Conservation (phyloP, 495 filamentous ascomycete genomes). For the Lepidopterella palustris region DNA sequence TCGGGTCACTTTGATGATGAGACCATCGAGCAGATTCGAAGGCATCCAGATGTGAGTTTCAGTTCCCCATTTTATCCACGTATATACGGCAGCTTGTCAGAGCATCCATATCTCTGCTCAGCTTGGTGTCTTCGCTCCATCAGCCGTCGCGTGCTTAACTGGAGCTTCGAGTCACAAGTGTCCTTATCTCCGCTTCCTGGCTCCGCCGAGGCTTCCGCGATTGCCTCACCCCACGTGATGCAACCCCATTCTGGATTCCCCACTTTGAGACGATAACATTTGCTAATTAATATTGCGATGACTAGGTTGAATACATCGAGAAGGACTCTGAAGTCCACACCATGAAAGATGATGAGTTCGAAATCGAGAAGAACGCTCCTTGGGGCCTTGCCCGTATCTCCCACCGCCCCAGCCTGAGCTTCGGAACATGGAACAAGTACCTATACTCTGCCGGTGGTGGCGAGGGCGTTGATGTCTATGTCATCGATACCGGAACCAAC, state of each 20-base stretch:
- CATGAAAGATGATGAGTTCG: conserved; percentile 45
- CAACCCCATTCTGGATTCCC: conserved; percentile 13
- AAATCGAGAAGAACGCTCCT: conserved; percentile 82
- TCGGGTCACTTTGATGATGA: conserved; percentile 93
- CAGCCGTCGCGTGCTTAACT: background rate
- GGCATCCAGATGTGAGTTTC: conserved; percentile 89
- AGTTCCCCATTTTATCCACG: background rate
- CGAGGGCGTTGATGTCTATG: conserved; percentile 97
- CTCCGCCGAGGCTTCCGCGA: conserved; percentile 13
- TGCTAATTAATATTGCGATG: conserved; percentile 18
- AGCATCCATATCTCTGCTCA: background rate
- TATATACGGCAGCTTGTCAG: background rate
- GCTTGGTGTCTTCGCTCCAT: background rate
- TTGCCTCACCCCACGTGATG: conserved; percentile 23
- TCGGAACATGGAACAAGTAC: conserved; percentile 97
- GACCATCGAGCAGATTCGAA: conserved; percentile 86
- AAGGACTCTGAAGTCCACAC: conserved; percentile 86
- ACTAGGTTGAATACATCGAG: conserved; percentile 95
- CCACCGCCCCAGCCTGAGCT: conserved; percentile 77
- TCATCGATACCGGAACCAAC: conserved; percentile 98
- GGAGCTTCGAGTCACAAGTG: conserved; percentile 1
- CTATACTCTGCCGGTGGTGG: conserved; percentile 84
- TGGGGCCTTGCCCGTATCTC: conserved; percentile 99
- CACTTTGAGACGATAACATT: background rate
- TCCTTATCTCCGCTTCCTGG: conserved; percentile 23